These are phyloP conservation scores for Venturia aucupariae DNA, from an alignment of 2,329 filamentous ascomycete genomes.

Conservation along the genomic window DNA sequence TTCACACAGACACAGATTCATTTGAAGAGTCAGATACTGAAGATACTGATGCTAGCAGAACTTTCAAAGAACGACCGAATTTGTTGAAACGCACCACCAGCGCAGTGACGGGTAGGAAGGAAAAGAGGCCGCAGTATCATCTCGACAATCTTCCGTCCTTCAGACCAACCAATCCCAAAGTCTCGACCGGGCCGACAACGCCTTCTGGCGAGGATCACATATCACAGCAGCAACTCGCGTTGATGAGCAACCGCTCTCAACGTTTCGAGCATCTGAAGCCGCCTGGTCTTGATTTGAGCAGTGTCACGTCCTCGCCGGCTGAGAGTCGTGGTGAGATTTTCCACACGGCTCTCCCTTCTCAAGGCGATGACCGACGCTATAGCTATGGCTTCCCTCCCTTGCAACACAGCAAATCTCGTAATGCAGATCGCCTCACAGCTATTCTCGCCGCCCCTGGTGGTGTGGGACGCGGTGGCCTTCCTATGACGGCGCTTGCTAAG, in stretches of 20 bases:
- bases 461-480: constrained; percentile 22
- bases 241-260: constrained; percentile 29
- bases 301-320: constrained; percentile 1
- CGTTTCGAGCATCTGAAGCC: constrained; percentile 38
- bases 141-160: constrained; percentile 42
- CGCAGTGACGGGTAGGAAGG: constrained; percentile 19
- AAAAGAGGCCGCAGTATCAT: constrained; percentile 29
- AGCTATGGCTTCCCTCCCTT: constrained; percentile 18
- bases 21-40: constrained; percentile 25
- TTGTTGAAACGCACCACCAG: constrained; percentile 20
- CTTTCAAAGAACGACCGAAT: constrained; percentile 22
- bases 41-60: constrained; percentile 15
- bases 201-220: constrained; percentile 29
- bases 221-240: constrained; percentile 31
- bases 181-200: constrained; percentile 18
- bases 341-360: not conserved
- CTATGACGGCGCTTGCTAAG: constrained; percentile 23
- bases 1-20: constrained; percentile 15
- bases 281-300: constrained; percentile 39
- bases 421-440: constrained; percentile 9
- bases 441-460: constrained; percentile 26
- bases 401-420: constrained; percentile 13
- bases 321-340: not conserved
- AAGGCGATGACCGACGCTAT: constrained; percentile 20
- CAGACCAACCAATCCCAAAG: constrained; percentile 27